These are phyloP conservation scores for Musa balbisiana DNA, from an alignment of 202 grass and related monocot genomes.

Conservation along the genomic window DNA sequence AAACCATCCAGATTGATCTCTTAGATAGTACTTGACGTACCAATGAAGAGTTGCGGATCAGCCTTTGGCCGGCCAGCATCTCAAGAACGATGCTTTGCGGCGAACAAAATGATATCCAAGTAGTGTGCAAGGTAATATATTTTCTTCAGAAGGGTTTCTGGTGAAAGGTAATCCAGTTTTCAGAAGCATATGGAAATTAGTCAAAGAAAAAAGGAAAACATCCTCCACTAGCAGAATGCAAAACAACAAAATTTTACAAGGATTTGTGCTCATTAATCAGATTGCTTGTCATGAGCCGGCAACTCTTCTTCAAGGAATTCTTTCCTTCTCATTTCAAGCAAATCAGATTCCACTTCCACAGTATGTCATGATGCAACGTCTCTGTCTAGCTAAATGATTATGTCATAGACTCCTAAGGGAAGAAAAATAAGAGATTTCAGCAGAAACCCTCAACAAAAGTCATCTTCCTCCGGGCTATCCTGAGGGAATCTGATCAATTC, in stretches of 20 bases:
- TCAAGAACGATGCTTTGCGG: background rate
- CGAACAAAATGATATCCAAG: background rate
- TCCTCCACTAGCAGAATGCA: too few relatives aligned
- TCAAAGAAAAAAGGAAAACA: background rate
- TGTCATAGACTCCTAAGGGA: background rate
- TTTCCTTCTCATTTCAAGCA: background rate
- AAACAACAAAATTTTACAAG: background rate
- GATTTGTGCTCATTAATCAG: background rate
- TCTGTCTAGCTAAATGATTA: background rate
- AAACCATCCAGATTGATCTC: background rate
- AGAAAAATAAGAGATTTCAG: background rate
- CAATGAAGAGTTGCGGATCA: background rate
- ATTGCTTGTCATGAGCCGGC: background rate
- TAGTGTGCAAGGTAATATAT: background rate
- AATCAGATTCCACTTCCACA: background rate
- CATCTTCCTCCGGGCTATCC: constrained; percentile 64
- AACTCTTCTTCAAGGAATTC: background rate
- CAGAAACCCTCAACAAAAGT: constrained; percentile 48
- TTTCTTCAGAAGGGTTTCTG: background rate
- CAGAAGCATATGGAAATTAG: background rate
- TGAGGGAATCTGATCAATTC: constrained; percentile 95
- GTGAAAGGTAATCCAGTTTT: background rate
- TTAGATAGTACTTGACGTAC: background rate
- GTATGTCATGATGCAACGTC: background rate
- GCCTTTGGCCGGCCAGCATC: background rate